These are phyloP conservation scores for Fusarium sp. DNA, from an alignment of 2,329 filamentous ascomycete genomes.

Conservation along the genomic window DNA sequence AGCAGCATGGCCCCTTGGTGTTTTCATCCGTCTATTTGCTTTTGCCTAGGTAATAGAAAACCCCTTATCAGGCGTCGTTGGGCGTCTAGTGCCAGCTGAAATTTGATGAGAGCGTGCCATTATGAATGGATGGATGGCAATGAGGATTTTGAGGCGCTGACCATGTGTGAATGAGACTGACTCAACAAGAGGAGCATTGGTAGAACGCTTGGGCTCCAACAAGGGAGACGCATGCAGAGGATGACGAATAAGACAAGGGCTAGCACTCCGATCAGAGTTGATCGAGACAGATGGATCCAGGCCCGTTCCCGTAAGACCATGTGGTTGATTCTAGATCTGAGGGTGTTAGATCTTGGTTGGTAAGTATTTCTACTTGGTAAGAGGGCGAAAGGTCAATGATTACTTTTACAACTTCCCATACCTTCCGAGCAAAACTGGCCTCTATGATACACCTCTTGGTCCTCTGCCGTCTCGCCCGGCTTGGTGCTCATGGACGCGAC, in stretches of 20 bases:
- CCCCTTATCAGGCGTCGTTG: slow-evolving; percentile 1
- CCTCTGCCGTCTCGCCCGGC: slow-evolving; percentile 30
- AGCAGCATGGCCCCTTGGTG: background rate
- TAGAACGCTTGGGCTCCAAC: background rate
- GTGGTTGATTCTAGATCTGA: background rate
- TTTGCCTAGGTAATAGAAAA: background rate
- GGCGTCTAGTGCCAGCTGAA: background rate
- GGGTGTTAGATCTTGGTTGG: background rate
- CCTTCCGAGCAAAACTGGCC: background rate
- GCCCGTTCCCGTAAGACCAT: slow-evolving; percentile 13
- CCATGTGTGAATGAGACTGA: background rate
- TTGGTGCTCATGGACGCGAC: slow-evolving; percentile 20
- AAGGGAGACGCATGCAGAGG: slow-evolving; percentile 25
- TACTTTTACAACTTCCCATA: background rate
- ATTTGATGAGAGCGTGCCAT: slow-evolving; percentile 1
- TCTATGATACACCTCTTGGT: slow-evolving; percentile 3
- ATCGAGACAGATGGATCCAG: slow-evolving; percentile 2
- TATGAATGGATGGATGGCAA: background rate
- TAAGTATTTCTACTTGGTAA: background rate
- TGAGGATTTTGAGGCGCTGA: slow-evolving; percentile 16
- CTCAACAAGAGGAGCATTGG: background rate
- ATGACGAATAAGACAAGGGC: slow-evolving; percentile 22
- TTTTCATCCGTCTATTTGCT: background rate
- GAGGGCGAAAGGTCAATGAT: background rate
- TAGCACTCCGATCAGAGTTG: slow-evolving; percentile 2